Evolutionary conservation across 2,329 filamentous ascomycete genomes (phyloP), one percentile per base, ranked within the genome.

Genomic region (Phoma sp.): DNA sequence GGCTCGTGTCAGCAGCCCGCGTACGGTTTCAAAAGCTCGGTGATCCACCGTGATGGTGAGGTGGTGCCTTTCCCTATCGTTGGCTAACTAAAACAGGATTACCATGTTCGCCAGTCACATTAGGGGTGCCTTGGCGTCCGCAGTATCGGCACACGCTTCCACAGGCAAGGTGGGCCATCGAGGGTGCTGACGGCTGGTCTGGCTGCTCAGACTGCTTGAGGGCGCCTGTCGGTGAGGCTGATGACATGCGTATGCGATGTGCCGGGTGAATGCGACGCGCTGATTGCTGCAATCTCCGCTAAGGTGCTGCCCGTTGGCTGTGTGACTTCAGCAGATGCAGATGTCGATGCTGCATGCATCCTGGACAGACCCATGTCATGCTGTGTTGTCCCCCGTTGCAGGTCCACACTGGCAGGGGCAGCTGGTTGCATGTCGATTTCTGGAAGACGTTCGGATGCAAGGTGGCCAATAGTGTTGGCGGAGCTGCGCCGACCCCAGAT

Each of bases 241-340:
- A 62, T 56, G 58, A 37, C 39, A 18, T 53, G 59, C 39, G 46
- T 37, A 42, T 43, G 37, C 38, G 42, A 12, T 38, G 57, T 57
- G 62, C 57, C 53, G 59, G 50, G 49, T 57, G 61, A 57, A 63
- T 59, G 60, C 54, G 46, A 47, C 47, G 53, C 50, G 57, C 60
- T 64, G 65, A 67, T 66, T 67, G 68, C 61, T 61, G 67, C 68
- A 73, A 72, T 72, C 60, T 72, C 69, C 62, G 68, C 62, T 38
- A 54, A 56, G 43, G 57, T 53, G 57, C 56, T 61, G 63, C 68
- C 51, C 64, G 67, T 72, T 73, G 68, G 61, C 54, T 60, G 66
- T 67, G 60, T 61, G 60, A 65, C 64, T 58, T 46, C 51, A 47
- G 57, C 47, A 38, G 59, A 54, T 59, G 62, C 61, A 64, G 50